Base-by-base conservation (phyloP, 164 flowering plant species). In the Chloranthus sessilifolius region DNA sequence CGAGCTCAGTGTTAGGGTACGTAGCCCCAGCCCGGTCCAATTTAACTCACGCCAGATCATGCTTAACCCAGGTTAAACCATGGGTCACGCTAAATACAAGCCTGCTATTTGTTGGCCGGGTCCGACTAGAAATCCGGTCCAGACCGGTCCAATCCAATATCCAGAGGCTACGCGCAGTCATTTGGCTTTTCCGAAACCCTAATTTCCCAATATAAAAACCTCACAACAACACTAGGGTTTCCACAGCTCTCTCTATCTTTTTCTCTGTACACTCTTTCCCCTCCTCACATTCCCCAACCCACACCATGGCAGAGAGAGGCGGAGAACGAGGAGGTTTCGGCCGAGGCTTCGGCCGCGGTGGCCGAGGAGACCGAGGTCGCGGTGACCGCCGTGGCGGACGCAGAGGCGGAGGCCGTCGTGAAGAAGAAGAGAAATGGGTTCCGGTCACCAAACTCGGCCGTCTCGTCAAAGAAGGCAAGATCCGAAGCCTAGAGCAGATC, bases 361-460 rank as follows among this genome's bases (percentile, higher is more conserved):
- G 72, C n/a, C 63, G 81, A 0, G 76, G 85, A 1, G 82, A 48
- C 24, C 34, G 75, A 1, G 60, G 71, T 9, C 62, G 86, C 1
- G 80, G 85, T 0, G 74, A 60, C 34, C 73, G 85, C n/a, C 65
- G 79, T 0, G 58, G 79, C 0, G 76, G 81, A 1, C 59, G 79
- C 29, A 72, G 85, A 2, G 64, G 78, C 14, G 65, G 63, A 2
- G 72, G 71, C 8, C 75, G 83, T 2, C 71, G 72, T 0, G 73
- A 71, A 5, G 88, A 81, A 29, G 88, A 84, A 45, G 77, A 78
- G 40, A 69, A 74, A 31, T 84, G 94, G 94, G 86, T 84, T 0
- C 94, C 94, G 0, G 88, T 84, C 11, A 84, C 94, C 12, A 84
- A 84, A 36, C 81, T 84, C 6, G 94, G 94, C 1, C 77, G 88